These are phyloP conservation scores for Phytophthora cactorum DNA, from an alignment of 352 stramenopile species.

Conservation along the genomic window DNA sequence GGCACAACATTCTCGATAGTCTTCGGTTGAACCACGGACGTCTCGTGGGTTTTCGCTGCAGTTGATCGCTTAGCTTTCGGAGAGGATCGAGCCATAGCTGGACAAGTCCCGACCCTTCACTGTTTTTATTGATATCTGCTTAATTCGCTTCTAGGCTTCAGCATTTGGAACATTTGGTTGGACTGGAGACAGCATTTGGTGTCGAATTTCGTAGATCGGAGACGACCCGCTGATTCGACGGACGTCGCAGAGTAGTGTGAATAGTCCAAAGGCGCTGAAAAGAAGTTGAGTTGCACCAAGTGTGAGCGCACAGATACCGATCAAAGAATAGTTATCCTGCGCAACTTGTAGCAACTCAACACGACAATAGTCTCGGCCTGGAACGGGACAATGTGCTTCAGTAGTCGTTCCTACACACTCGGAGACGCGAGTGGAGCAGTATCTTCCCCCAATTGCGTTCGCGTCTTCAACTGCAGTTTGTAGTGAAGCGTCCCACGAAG, in stretches of 20 bases:
- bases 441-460: constrained; percentile 50
- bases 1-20: constrained; percentile 2
- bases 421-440: constrained; percentile 34
- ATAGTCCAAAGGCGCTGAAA: constrained; percentile 52
- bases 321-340: constrained; percentile 50
- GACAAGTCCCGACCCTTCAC: no score
- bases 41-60: not conserved
- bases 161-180: constrained; percentile 15
- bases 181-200: constrained; percentile 34
- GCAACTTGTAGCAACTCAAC: constrained; percentile 51
- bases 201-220: constrained; percentile 44
- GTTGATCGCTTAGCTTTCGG: constrained; percentile 21
- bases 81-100: not conserved
- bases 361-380: constrained; percentile 54
- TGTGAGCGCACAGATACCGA: constrained; percentile 50
- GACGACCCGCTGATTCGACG: constrained; percentile 47
- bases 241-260: constrained; percentile 70
- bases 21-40: not conserved
- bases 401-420: constrained; percentile 26
- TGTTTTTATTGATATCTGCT: not conserved
- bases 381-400: constrained; percentile 49
- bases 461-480: constrained; percentile 40
- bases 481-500: constrained; percentile 43
- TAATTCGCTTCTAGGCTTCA: not conserved
- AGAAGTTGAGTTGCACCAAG: constrained; percentile 55